A percentile compares a stretch with the other conserved stretches of the same genome.
Conservation (phyloP, 1,284 basidiomycete genomes). For the Cyathus pygmaeus region DNA sequence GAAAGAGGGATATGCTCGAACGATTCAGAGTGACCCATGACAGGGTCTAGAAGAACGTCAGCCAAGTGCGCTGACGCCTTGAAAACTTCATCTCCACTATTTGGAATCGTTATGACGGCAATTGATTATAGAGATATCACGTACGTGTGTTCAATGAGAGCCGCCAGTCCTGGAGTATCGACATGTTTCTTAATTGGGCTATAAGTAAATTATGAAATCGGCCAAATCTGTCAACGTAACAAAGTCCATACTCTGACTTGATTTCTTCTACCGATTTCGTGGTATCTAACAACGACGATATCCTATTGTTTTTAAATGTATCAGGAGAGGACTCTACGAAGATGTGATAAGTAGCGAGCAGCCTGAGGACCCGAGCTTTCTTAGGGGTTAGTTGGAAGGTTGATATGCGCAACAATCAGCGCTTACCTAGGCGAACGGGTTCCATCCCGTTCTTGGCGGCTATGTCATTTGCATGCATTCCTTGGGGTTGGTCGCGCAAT, state of each 20-base stretch:
- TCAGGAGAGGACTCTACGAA: conserved; percentile 42
- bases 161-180: conserved; percentile 28
- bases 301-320: conserved; percentile 47
- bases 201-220: background rate
- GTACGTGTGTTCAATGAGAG: conserved; percentile 25
- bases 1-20: background rate
- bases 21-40: conserved; percentile 2
- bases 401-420: background rate
- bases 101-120: background rate
- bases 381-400: background rate
- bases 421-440: conserved; percentile 39
- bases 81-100: conserved; percentile 27
- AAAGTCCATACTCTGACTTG: conserved; percentile 16
- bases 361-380: background rate
- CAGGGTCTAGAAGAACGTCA: conserved; percentile 32
- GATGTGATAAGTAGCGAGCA: background rate
- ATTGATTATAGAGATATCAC: background rate
- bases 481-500: conserved; percentile 41
- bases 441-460: conserved; percentile 35
- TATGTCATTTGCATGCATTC: conserved; percentile 46
- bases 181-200: conserved; percentile 35
- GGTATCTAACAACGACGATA: conserved; percentile 39
- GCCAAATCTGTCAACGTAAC: background rate
- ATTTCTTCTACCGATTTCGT: conserved; percentile 30
- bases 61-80: conserved; percentile 31